Evolutionary conservation across 257 asterid genomes (phyloP).

Genomic region (Solanum boliviense): DNA sequence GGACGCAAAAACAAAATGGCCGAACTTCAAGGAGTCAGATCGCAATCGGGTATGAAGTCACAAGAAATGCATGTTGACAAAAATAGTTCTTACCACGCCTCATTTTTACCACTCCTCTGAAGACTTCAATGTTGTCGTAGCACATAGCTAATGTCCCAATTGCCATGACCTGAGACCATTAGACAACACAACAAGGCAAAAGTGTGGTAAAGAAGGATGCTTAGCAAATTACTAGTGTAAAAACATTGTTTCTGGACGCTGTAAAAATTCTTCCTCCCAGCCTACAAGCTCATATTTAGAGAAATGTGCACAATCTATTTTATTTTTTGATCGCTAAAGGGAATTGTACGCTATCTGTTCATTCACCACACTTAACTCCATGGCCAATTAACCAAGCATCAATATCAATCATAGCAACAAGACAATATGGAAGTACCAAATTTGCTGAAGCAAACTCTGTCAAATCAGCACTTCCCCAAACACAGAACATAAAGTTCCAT

Average conservation of each 20-base stretch:
- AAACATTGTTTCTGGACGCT: background rate
- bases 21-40: background rate
- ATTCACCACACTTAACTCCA: background rate
- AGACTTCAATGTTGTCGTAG: slow-evolving; percentile 84
- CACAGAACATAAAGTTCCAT: background rate
- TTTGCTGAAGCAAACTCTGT: background rate
- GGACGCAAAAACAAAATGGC: background rate
- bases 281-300: background rate
- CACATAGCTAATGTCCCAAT: slow-evolving; percentile 92
- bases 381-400: background rate
- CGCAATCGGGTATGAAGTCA: background rate
- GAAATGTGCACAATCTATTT: background rate
- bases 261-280: background rate
- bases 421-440: background rate
- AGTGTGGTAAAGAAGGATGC: background rate
- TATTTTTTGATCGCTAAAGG: background rate
- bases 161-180: slow-evolving; percentile 71
- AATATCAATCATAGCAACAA: background rate
- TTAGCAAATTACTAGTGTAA: background rate
- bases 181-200: background rate
- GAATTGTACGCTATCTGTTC: background rate
- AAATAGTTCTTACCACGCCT: slow-evolving; percentile 70
- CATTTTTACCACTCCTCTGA: slow-evolving; percentile 94
- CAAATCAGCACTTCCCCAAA: background rate
- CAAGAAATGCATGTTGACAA: background rate